A percentile compares a stretch with the other conserved stretches of the same genome.
Conservation (phyloP, 1,284 basidiomycete species). For the Ceratobasidium sp. region DNA sequence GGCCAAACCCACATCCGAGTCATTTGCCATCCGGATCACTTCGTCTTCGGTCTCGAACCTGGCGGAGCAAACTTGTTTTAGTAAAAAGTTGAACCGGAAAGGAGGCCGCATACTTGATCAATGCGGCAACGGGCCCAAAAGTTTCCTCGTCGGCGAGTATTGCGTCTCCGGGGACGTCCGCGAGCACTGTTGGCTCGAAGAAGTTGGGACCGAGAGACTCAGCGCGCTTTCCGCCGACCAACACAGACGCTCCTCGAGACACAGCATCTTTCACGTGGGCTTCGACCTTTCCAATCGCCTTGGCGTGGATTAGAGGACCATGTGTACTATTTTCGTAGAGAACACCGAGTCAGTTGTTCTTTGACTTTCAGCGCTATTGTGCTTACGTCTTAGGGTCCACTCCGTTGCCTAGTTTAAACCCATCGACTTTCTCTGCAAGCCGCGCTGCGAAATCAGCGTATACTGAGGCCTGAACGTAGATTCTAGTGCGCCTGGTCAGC, state of each 20-base stretch:
- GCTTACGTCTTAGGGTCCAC: constrained; percentile 82
- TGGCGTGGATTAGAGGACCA: constrained; percentile 92
- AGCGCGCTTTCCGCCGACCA: constrained; percentile 84
- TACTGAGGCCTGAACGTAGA: constrained; percentile 86
- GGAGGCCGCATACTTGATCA: constrained; percentile 57
- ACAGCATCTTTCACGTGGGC: constrained; percentile 90
- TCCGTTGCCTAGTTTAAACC: constrained; percentile 93
- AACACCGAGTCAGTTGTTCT: neutral
- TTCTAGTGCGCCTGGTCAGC: constrained; percentile 78
- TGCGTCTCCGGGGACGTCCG: constrained; percentile 81
- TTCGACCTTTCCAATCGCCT: constrained; percentile 88
- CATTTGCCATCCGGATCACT: constrained; percentile 88
- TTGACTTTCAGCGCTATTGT: neutral
- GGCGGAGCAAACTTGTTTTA: constrained; percentile 56
- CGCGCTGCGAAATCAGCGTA: constrained; percentile 89
- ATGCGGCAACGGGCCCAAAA: constrained; percentile 85
- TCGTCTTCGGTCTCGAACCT: constrained; percentile 95
- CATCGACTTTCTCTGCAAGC: constrained; percentile 84
- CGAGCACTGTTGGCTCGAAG: constrained; percentile 89
- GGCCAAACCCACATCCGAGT: constrained; percentile 87
- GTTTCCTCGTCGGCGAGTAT: constrained; percentile 83
- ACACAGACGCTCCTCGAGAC: constrained; percentile 83
- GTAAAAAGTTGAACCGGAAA: neutral
- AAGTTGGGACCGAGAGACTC: constrained; percentile 66
- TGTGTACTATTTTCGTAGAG: constrained; percentile 68